phyloP scores from a whole-genome alignment of 2,329 filamentous ascomycete species.

The Dendrostoma leiphaemia region DNA sequence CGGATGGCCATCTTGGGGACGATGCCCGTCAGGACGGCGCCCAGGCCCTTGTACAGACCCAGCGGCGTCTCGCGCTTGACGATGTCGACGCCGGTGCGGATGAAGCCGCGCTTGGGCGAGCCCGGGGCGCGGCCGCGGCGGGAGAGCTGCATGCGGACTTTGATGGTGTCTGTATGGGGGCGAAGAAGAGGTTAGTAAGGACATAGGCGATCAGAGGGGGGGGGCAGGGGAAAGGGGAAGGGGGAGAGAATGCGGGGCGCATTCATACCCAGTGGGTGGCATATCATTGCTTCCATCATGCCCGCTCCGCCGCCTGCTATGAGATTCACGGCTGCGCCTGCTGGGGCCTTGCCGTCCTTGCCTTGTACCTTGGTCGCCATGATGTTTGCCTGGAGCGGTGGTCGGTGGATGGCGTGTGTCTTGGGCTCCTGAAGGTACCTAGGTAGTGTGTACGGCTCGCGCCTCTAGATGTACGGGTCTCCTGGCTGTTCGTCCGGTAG shows the following conservation, averaged over 20 bases:
- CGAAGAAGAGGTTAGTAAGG: conserved; percentile 22
- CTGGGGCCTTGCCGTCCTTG: conserved; percentile 66
- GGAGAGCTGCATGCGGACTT: conserved; percentile 99
- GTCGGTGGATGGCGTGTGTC: conserved; percentile 21
- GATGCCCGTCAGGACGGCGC: conserved; percentile 92
- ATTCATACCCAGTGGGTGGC: conserved; percentile 81
- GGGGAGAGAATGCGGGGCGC: conserved; percentile 4
- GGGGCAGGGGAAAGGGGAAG: conserved; percentile 2
- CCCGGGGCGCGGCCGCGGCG: conserved; percentile 79
- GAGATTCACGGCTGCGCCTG: conserved; percentile 84
- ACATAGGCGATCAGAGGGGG: conserved; percentile 6
- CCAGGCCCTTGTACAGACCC: conserved; percentile 96
- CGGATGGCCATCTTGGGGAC: conserved; percentile 99
- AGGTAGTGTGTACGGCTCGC: background rate
- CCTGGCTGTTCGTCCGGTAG: too few relatives aligned
- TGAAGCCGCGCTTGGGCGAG: conserved; percentile 82
- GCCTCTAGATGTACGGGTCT: background rate
- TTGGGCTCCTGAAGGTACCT: background rate
- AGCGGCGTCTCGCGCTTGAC: conserved; percentile 86
- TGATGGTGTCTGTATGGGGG: conserved; percentile 73
- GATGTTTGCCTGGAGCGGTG: conserved; percentile 22
- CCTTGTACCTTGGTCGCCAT: conserved; percentile 43
- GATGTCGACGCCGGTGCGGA: conserved; percentile 82
- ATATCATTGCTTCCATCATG: conserved; percentile 98
- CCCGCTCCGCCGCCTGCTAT: conserved; percentile 91